phyloP scores from a whole-genome alignment of 176 grass and related monocot species.

The Saccharum spontaneum region DNA sequence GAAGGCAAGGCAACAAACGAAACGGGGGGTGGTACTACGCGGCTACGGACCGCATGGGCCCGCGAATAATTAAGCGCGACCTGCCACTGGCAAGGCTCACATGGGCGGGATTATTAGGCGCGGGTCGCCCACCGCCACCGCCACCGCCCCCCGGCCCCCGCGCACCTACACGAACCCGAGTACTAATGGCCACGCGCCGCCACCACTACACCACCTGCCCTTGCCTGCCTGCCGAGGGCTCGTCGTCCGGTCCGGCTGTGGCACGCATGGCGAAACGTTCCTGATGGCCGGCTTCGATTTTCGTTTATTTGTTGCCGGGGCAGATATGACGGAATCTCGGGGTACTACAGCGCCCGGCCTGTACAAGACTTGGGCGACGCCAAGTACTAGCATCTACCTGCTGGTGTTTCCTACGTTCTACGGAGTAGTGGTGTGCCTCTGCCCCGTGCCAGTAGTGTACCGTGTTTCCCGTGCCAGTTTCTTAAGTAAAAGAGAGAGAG shows the following conservation, averaged over 20 bases:
- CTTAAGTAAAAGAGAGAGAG: background rate
- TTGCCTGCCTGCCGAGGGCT: background rate
- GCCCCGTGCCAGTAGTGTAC: background rate
- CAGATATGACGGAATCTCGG: too few species aligned
- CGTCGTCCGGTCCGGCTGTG: background rate
- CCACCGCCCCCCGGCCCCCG: background rate
- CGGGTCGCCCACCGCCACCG: conserved; percentile 6
- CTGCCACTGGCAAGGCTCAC: conserved; percentile 44
- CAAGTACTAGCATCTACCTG: background rate
- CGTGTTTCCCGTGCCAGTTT: background rate
- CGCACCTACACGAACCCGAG: conserved; percentile 6
- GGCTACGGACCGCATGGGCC: too few species aligned
- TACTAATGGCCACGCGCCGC: conserved; percentile 27
- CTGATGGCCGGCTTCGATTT: too few species aligned
- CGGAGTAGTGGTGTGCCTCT: background rate
- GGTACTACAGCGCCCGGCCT: too few species aligned
- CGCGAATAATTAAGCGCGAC: conserved; percentile 50
- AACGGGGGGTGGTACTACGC: too few species aligned
- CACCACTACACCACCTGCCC: background rate
- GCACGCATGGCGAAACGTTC: background rate
- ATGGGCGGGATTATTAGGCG: conserved; percentile 35
- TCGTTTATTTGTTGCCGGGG: too few species aligned
- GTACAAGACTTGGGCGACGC: too few species aligned
- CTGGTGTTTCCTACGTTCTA: background rate
- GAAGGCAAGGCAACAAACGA: too few species aligned